These are phyloP conservation scores for Lactarius evosmus DNA, from an alignment of 768 basidiomycete genomes.

Conservation along the genomic window DNA sequence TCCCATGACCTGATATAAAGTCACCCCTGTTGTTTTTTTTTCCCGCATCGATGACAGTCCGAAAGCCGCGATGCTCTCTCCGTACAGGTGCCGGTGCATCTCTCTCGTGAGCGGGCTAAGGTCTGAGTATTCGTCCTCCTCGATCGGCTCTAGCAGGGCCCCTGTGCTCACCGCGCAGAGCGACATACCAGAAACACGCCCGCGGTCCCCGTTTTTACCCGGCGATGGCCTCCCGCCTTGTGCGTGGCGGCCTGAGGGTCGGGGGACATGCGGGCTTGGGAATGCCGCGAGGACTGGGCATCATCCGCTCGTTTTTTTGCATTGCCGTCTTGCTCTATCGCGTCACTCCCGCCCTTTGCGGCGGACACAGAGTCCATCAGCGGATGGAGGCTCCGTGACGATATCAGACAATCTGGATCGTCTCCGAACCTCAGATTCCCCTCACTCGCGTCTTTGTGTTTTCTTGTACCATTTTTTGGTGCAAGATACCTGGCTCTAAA, in stretches of 20 bases:
- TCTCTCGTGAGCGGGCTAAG: constrained; percentile 35
- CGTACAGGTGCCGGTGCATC: constrained; percentile 14
- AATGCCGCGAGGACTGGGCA: constrained; percentile 34
- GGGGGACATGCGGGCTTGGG: constrained; percentile 30
- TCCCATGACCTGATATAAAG: background rate
- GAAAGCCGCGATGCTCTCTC: constrained; percentile 28
- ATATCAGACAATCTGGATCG: background rate
- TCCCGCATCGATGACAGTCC: constrained; percentile 11
- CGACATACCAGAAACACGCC: constrained; percentile 35
- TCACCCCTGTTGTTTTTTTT: background rate
- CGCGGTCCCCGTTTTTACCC: background rate
- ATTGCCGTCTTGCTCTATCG: constrained; percentile 21
- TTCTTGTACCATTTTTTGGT: background rate
- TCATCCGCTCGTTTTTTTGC: constrained; percentile 13
- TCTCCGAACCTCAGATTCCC: background rate
- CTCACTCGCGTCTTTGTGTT: background rate
- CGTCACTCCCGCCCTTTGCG: background rate
- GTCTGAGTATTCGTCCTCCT: constrained; percentile 35
- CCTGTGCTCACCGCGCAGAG: constrained; percentile 31
- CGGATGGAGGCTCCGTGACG: background rate
- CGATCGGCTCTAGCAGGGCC: constrained; percentile 35
- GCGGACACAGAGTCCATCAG: background rate
- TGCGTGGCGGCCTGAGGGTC: background rate
- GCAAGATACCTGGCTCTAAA: background rate
- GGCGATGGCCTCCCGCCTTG: constrained; percentile 4